phyloP scores from a whole-genome alignment of 2,329 filamentous ascomycete species.

The Paracamarosporium sp. region DNA sequence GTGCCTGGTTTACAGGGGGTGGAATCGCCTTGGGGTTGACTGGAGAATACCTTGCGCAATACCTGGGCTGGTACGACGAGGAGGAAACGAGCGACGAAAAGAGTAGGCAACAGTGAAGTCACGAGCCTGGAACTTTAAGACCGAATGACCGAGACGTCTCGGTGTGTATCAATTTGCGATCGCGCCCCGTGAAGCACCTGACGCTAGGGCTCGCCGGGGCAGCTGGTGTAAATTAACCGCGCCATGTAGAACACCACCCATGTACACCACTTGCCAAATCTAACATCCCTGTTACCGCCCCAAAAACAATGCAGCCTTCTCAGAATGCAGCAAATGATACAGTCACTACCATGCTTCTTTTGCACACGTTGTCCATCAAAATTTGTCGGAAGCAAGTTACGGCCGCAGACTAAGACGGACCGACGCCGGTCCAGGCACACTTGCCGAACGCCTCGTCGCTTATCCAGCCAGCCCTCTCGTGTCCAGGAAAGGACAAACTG shows the following conservation, averaged over 20 bases:
- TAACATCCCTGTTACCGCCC: slow-evolving; percentile 1
- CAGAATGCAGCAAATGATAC: neutral
- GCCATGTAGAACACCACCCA: slow-evolving; percentile 10
- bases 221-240: neutral
- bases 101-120: slow-evolving; percentile 1
- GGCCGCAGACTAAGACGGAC: neutral
- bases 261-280: slow-evolving; percentile 13
- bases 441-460: slow-evolving; percentile 6
- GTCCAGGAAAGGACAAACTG: neutral
- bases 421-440: slow-evolving; percentile 3
- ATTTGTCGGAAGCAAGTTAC: neutral
- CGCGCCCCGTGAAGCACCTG: neutral
- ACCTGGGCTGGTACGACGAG: slow-evolving; percentile 31
- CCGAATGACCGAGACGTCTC: slow-evolving; percentile 2
- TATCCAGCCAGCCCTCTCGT: slow-evolving; percentile 5
- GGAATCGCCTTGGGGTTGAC: slow-evolving; percentile 63
- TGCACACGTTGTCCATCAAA: neutral
- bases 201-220: slow-evolving; percentile 3
- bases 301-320: neutral
- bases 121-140: neutral
- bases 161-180: neutral
- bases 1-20: slow-evolving; percentile 67
- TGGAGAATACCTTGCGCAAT: slow-evolving; percentile 57
- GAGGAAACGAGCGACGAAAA: slow-evolving; percentile 17
- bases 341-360: neutral